These are phyloP conservation scores for Phaeosphaeriaceae sp. DNA, from an alignment of 2,329 filamentous ascomycete genomes.

Conservation along the genomic window DNA sequence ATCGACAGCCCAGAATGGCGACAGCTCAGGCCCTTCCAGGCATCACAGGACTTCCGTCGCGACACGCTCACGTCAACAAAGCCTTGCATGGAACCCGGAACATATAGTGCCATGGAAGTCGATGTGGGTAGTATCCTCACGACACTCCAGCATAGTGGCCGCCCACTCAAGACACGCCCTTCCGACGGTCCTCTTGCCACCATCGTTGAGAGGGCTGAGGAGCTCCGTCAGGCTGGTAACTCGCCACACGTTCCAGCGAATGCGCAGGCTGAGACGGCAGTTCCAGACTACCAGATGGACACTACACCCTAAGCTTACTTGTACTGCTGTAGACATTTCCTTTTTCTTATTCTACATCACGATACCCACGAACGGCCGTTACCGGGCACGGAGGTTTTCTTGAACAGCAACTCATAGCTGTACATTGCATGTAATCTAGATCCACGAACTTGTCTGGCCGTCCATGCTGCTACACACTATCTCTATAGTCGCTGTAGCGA, in stretches of 20 bases:
- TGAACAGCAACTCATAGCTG: neutral
- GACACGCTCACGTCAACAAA: slow-evolving; percentile 34
- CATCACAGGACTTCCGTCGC: slow-evolving; percentile 17
- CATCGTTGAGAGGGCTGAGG: slow-evolving; percentile 38
- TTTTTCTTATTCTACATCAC: slow-evolving; percentile 14
- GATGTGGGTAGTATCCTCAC: slow-evolving; percentile 48
- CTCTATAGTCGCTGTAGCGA: neutral
- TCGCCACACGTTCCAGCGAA: slow-evolving; percentile 24
- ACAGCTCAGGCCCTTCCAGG: slow-evolving; percentile 35
- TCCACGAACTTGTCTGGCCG: neutral
- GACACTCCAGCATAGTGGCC: slow-evolving; percentile 41
- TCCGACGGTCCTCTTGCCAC: slow-evolving; percentile 41
- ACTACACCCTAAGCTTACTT: neutral
- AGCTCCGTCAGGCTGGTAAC: slow-evolving; percentile 30
- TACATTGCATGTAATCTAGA: neutral
- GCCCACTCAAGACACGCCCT: slow-evolving; percentile 33
- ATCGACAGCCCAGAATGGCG: slow-evolving; percentile 41
- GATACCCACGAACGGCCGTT: slow-evolving; percentile 22
- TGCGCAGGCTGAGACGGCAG: slow-evolving; percentile 5
- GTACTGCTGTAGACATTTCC: neutral
- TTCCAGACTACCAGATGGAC: slow-evolving; percentile 13
- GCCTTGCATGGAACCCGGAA: slow-evolving; percentile 33
- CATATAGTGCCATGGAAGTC: slow-evolving; percentile 47
- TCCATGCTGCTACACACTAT: neutral
- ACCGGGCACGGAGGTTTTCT: neutral